phyloP scores from a whole-genome alignment of 2,329 filamentous ascomycete species.

The Colletotrichum karsti region DNA sequence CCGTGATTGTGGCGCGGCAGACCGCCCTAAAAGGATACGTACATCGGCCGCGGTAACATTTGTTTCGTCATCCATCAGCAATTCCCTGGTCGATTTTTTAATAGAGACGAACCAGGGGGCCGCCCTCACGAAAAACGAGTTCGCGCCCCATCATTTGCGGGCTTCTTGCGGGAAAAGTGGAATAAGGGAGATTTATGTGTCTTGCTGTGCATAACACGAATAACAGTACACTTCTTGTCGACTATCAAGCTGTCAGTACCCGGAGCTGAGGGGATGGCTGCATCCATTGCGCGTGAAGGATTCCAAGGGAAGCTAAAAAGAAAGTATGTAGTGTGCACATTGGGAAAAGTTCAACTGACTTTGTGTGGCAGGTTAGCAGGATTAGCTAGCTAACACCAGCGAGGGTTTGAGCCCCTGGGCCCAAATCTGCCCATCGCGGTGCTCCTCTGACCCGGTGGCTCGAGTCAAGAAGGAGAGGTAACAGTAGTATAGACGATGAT shows the following conservation, averaged over 20 bases:
- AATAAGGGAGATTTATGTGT: neutral
- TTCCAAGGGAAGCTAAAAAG: neutral
- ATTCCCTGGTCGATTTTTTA: slow-evolving; percentile 1
- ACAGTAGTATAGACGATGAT: slow-evolving; percentile 22
- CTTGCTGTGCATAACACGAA: neutral
- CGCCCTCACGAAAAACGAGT: slow-evolving; percentile 13
- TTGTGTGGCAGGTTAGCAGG: neutral
- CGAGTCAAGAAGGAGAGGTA: slow-evolving; percentile 16
- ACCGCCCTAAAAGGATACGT: neutral
- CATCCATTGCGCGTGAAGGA: neutral
- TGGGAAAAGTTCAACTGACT: neutral
- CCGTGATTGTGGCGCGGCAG: slow-evolving; percentile 19
- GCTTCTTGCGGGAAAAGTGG: slow-evolving; percentile 12
- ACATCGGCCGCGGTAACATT: slow-evolving; percentile 1
- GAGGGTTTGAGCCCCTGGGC: slow-evolving; percentile 3
- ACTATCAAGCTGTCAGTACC: neutral
- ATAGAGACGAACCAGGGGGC: slow-evolving; percentile 7
- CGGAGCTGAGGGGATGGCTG: neutral
- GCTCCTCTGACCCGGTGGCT: neutral
- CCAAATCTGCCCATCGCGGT: neutral
- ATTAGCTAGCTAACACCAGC: neutral
- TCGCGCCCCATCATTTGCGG: slow-evolving; percentile 15
- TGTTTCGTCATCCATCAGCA: slow-evolving; percentile 20
- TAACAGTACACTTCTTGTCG: neutral
- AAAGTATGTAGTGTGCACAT: neutral